phyloP scores from a whole-genome alignment of 2,329 filamentous ascomycete species.

The Hawksworthiomyces lignivorus region DNA sequence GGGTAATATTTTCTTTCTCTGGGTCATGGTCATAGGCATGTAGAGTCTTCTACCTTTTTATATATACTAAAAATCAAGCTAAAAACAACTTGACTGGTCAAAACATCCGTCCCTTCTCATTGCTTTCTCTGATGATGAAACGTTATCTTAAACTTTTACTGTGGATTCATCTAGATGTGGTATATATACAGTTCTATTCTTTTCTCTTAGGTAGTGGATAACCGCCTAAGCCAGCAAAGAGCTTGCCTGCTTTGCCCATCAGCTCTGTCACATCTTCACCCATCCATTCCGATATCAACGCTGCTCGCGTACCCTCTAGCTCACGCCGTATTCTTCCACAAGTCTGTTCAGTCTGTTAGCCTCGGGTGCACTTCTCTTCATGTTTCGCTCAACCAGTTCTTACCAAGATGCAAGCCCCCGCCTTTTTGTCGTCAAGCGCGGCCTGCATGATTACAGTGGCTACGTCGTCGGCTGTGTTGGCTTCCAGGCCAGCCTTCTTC shows the following conservation, averaged over 20 bases:
- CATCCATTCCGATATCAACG: slow-evolving; percentile 23
- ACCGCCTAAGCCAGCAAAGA: slow-evolving; percentile 26
- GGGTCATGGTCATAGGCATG: too few species aligned
- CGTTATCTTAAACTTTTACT: too few species aligned
- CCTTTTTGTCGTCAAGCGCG: slow-evolving; percentile 22
- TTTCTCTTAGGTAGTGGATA: slow-evolving; percentile 22
- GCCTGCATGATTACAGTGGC: slow-evolving; percentile 28
- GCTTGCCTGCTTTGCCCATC: slow-evolving; percentile 24
- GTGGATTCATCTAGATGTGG: too few species aligned
- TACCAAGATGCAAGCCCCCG: slow-evolving; percentile 22
- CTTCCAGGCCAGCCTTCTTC: slow-evolving; percentile 26
- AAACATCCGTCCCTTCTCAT: too few species aligned
- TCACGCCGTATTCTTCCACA: slow-evolving; percentile 21
- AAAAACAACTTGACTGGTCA: slow-evolving; percentile 3
- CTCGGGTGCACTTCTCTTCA: too few species aligned
- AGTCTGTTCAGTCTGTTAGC: too few species aligned
- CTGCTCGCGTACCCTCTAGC: slow-evolving; percentile 22
- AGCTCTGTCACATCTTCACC: slow-evolving; percentile 24
- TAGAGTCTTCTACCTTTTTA: too few species aligned
- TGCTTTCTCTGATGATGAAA: too few species aligned
- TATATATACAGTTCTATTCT: neutral
- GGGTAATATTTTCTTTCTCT: too few species aligned
- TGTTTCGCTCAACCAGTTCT: too few species aligned
- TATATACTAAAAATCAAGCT: neutral
- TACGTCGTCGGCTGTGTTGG: slow-evolving; percentile 32